Evolutionary conservation across 1,284 basidiomycete species (phyloP).

Genomic region (Moniliophthora roreri): DNA sequence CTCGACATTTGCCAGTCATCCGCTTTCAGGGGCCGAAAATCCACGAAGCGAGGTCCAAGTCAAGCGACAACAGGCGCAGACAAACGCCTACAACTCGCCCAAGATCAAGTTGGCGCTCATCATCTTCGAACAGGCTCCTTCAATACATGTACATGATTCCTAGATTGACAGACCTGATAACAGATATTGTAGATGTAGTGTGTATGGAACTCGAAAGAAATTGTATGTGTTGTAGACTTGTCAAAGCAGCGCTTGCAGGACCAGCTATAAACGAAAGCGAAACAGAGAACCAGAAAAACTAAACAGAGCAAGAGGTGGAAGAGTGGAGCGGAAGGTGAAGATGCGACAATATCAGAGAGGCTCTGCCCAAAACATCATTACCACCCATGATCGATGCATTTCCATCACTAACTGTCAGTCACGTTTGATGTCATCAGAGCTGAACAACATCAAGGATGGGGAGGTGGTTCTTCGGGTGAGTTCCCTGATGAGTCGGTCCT

Average conservation of each 20-base stretch:
- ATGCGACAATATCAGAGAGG: background rate
- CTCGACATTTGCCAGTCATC: no score
- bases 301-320: background rate
- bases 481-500: slow-evolving; percentile 17
- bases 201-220: slow-evolving; percentile 5
- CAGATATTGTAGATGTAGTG: slow-evolving; percentile 5
- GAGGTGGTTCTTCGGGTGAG: slow-evolving; percentile 16
- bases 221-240: background rate
- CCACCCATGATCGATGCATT: no score
- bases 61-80: background rate
- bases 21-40: no score
- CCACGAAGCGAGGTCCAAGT: no score
- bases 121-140: no score
- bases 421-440: no score
- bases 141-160: no score
- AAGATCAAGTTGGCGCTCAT: no score
- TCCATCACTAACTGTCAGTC: no score
- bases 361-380: background rate
- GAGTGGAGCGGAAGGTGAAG: background rate
- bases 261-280: slow-evolving; percentile 5
- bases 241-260: slow-evolving; percentile 2
- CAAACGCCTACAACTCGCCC: background rate
- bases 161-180: background rate
- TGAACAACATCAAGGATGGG: background rate
- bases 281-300: slow-evolving; percentile 1